Conservation (phyloP, 768 basidiomycete genomes). For the Steccherinum ochraceum region DNA sequence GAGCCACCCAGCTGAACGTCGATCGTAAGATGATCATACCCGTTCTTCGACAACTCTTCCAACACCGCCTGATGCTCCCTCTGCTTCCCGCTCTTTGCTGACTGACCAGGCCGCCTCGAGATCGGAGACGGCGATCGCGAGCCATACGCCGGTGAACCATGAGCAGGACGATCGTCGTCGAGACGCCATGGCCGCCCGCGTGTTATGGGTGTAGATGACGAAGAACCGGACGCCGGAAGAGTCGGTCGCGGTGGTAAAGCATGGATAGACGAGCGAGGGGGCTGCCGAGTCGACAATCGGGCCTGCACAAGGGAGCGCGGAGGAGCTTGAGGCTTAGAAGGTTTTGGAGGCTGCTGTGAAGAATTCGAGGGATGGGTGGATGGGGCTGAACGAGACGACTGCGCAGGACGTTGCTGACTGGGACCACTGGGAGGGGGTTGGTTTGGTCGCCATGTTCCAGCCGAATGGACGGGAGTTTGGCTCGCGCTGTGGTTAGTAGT, state of each 20-base stretch:
- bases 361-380: neutral
- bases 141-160: neutral
- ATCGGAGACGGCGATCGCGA: constrained; percentile 39
- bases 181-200: constrained; percentile 17
- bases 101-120: constrained; percentile 31
- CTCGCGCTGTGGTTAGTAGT: constrained; percentile 12
- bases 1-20: constrained; percentile 40
- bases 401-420: neutral
- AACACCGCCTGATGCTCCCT: constrained; percentile 32
- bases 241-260: constrained; percentile 4
- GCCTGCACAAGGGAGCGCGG: neutral
- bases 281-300: neutral
- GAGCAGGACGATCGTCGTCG: neutral
- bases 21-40: constrained; percentile 60
- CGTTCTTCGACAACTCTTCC: constrained; percentile 52
- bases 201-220: constrained; percentile 29
- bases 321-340: no score
- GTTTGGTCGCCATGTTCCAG: constrained; percentile 12
- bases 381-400: no score
- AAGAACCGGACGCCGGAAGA: constrained; percentile 21
- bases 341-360: neutral
- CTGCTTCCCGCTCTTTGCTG: constrained; percentile 22
- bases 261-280: neutral
- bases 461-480: constrained; percentile 11
- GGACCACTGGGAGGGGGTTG: neutral